phyloP scores from a whole-genome alignment of 345 rosid species.

The Euphorbia peplus region DNA sequence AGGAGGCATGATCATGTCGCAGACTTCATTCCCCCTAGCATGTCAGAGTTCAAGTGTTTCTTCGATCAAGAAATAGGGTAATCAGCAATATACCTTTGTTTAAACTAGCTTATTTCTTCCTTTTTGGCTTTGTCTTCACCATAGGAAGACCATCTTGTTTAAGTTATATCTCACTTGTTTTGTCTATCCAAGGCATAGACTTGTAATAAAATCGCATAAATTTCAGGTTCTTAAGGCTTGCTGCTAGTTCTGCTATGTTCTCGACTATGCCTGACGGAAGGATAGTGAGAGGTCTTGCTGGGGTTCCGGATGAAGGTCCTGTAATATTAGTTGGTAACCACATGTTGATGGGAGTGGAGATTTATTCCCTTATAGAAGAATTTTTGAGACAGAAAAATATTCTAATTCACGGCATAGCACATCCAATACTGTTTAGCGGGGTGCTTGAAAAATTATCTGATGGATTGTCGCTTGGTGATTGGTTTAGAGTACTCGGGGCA shows the following conservation, averaged over 20 bases:
- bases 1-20: slow-evolving; percentile 46
- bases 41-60: slow-evolving; percentile 45
- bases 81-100: not conserved
- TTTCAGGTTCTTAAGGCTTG: slow-evolving; percentile 41
- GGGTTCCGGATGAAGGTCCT: slow-evolving; percentile 81
- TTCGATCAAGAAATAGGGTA: slow-evolving; percentile 46
- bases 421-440: slow-evolving; percentile 45
- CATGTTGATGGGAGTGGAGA: slow-evolving; percentile 69
- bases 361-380: slow-evolving; percentile 48
- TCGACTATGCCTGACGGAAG: slow-evolving; percentile 73
- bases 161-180: slow-evolving; percentile 20
- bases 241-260: slow-evolving; percentile 47
- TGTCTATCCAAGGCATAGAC: slow-evolving; percentile 4
- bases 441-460: slow-evolving; percentile 7
- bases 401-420: slow-evolving; percentile 59
- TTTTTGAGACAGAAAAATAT: slow-evolving; percentile 63
- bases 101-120: not conserved
- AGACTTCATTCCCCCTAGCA: slow-evolving; percentile 76
- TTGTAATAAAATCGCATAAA: slow-evolving; percentile 12
- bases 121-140: slow-evolving; percentile 5
- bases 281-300: slow-evolving; percentile 72
- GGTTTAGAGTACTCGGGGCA: slow-evolving; percentile 69
- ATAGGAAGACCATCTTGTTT: not conserved
- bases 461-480: slow-evolving; percentile 39
- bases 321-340: slow-evolving; percentile 78